phyloP scores from a whole-genome alignment of 2,329 filamentous ascomycete species.

The Talaromyces sp. region DNA sequence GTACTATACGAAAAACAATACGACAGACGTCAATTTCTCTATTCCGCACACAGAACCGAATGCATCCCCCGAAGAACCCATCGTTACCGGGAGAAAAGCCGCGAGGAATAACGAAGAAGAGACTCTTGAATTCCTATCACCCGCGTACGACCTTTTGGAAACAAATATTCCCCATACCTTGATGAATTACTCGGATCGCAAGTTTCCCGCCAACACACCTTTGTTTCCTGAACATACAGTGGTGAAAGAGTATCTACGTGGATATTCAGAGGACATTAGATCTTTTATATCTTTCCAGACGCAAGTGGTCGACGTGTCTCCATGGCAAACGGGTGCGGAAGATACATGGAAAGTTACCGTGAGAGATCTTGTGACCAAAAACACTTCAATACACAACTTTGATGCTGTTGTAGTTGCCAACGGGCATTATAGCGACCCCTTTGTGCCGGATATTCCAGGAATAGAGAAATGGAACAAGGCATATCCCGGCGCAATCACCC shows the following conservation, averaged over 20 bases:
- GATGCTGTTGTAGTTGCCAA: slow-evolving; percentile 72
- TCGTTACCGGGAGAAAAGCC: slow-evolving; percentile 20
- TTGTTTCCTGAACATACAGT: slow-evolving; percentile 69
- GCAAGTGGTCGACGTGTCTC: slow-evolving; percentile 57
- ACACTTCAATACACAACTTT: slow-evolving; percentile 47
- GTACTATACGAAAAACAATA: slow-evolving; percentile 58
- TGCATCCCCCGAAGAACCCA: slow-evolving; percentile 58
- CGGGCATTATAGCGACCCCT: slow-evolving; percentile 68
- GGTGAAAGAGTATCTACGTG: slow-evolving; percentile 68
- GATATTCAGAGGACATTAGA: slow-evolving; percentile 65
- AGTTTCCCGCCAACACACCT: slow-evolving; percentile 59
- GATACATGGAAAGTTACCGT: slow-evolving; percentile 59
- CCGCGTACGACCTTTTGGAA: slow-evolving; percentile 76
- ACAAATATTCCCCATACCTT: slow-evolving; percentile 79
- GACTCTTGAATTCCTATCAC: slow-evolving; percentile 66
- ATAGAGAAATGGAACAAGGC: slow-evolving; percentile 55
- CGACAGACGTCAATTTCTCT: not conserved
- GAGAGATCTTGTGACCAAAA: slow-evolving; percentile 44
- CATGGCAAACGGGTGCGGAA: slow-evolving; percentile 28
- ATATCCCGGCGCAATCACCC: slow-evolving; percentile 59
- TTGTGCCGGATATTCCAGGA: slow-evolving; percentile 58
- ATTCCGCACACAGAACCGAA: slow-evolving; percentile 66
- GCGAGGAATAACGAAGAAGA: slow-evolving; percentile 34
- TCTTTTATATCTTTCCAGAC: slow-evolving; percentile 65
- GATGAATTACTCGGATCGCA: slow-evolving; percentile 72